phyloP scores from a whole-genome alignment of 306 rosid species.

The Lotus japonicus region DNA sequence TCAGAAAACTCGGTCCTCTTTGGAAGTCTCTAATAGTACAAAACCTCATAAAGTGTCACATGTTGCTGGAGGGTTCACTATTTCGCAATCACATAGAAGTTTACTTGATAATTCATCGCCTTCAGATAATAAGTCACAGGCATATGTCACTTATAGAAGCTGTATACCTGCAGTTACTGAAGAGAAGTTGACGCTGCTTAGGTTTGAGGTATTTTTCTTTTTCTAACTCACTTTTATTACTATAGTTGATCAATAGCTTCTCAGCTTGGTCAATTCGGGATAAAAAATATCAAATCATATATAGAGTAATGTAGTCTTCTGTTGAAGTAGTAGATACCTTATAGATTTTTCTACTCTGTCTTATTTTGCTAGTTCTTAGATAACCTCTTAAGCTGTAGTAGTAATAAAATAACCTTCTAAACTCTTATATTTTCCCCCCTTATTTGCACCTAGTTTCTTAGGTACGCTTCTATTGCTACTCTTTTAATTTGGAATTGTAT shows the following conservation, averaged over 20 bases:
- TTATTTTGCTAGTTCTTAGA: no score
- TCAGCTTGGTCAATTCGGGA: constrained; percentile 1
- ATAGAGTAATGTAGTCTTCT: no score
- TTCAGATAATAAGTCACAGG: constrained; percentile 34
- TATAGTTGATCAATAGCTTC: constrained; percentile 1
- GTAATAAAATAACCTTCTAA: no score
- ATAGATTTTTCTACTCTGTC: no score
- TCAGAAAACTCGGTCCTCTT: constrained; percentile 27
- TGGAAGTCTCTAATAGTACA: constrained; percentile 38
- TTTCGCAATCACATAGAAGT: constrained; percentile 39
- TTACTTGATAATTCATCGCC: constrained; percentile 39
- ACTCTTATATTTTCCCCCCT: neutral
- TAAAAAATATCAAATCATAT: neutral
- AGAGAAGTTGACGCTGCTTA: constrained; percentile 67
- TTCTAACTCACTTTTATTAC: constrained; percentile 1
- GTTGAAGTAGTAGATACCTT: no score
- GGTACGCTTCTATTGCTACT: neutral
- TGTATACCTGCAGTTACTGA: constrained; percentile 68
- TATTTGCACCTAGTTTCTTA: neutral
- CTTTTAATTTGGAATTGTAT: neutral
- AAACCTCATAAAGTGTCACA: constrained; percentile 15
- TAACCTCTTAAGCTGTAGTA: no score
- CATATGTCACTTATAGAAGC: constrained; percentile 76
- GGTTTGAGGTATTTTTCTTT: constrained; percentile 60
- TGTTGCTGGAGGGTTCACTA: constrained; percentile 21